Conservation (phyloP, 2,329 filamentous ascomycete genomes). For the Aspergillus tubingensis region DNA sequence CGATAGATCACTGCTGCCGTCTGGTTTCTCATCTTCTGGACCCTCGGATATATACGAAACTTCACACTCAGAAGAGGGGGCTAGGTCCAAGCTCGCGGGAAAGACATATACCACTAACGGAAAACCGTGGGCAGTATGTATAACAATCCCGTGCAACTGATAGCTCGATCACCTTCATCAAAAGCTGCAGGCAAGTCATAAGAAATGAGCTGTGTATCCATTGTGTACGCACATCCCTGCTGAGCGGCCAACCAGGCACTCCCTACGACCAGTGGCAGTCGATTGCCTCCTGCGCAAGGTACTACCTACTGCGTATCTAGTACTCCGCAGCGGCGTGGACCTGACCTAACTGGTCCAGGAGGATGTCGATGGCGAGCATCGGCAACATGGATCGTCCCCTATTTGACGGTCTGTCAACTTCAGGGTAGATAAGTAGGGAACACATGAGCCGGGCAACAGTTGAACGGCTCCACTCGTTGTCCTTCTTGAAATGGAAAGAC, state of each 20-base stretch:
- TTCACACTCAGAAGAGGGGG: neutral
- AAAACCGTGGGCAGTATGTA: neutral
- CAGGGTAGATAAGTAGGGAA: slow-evolving; percentile 6
- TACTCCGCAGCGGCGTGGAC: neutral
- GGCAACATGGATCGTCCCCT: slow-evolving; percentile 12
- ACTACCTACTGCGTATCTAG: neutral
- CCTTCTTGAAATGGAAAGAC: slow-evolving; percentile 25
- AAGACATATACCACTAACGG: neutral
- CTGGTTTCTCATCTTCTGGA: neutral
- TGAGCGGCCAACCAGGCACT: too few relatives aligned
- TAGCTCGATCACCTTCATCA: neutral
- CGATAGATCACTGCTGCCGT: too few relatives aligned
- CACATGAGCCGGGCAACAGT: slow-evolving; percentile 14
- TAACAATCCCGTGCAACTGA: neutral
- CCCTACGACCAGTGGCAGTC: too few relatives aligned
- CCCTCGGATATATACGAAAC: neutral
- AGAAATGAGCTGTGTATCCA: neutral
- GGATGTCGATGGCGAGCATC: slow-evolving; percentile 1
- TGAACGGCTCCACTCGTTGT: slow-evolving; percentile 33
- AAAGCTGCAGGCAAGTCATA: neutral
- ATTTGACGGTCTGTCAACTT: slow-evolving; percentile 14
- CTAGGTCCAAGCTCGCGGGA: neutral
- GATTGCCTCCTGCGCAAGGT: neutral
- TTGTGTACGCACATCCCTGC: neutral
- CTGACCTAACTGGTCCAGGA: neutral